Evolutionary conservation across 441 rosid species (phyloP), one percentile per base, ranked within the genome.

Genomic region (Lepidium campestre): DNA sequence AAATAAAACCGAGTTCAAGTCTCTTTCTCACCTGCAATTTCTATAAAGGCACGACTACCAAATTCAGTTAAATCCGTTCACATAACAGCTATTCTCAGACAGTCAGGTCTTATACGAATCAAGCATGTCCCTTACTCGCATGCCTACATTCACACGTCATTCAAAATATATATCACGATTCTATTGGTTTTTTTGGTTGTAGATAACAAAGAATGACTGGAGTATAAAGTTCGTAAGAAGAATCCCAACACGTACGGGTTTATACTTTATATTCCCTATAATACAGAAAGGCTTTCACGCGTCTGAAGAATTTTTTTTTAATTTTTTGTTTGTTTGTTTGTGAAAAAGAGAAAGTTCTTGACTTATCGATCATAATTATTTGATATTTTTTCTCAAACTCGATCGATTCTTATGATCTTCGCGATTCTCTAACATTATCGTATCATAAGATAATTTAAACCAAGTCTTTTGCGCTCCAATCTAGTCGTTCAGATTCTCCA

Each of bases 171-270:
- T n/a, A n/a, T n/a, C n/a, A n/a, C n/a, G n/a, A n/a, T n/a, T n/a
- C n/a, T n/a, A n/a, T n/a, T n/a, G n/a, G n/a, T n/a, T n/a, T n/a
- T n/a, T n/a, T n/a, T n/a, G n/a, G n/a, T n/a, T n/a, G n/a, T 25
- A 25, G 29, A 25, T 25, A 25, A 25, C 29, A 25, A 25, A 25
- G 29, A 25, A 25, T 25, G 14, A 17, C 7, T 14, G 10, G 2
- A 25, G 17, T 31, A 4, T 29, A 5, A 23, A 14, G 5, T 31
- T 8, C 9, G 5, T 10, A 23, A 36, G 64, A 29, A 7, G 35
- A 67, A 56, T 44, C 15, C 56, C 12, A 34, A 23, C 10, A 56
- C n/a, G n/a, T n/a, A n/a, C 71, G 64, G 56, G 46, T 36, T 11
- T 6, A 18, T 12, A n/a, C n/a, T n/a, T n/a, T n/a, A n/a, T n/a